Base-by-base conservation (phyloP, 169 alveolate species). In the Neospora caninum region DNA sequence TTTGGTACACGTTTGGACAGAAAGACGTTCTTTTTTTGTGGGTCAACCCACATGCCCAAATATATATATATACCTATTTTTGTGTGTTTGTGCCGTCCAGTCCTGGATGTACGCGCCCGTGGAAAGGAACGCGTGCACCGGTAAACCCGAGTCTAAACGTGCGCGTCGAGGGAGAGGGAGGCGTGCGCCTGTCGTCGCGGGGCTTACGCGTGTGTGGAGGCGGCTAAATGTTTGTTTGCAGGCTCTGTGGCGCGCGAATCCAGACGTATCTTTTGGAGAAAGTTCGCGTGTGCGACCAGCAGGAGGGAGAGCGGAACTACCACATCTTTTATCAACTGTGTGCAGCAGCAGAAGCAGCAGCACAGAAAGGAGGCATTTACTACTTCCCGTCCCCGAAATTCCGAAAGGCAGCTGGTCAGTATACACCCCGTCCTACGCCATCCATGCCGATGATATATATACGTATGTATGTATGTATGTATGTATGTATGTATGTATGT, bases 291-390 rank as follows among this genome's bases (percentile, higher is more conserved):
- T 98, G 99, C 36, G 97, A 97, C 86, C 99, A 99, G 94, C 99
- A 98, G 95, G 97, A 96, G 92, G 98, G 98, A 36, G 99, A 99
- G 97, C 95, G 99, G 69, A 99, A 98, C 93, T 99, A 98, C 94
- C 99, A 99, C 96, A 98, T 99, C 29, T 99, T 99, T 96, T 99
- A 99, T 95, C 99, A 99, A 95, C 95, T 98, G 27, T 91, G 98
- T 49, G 97, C 98, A 9, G 99, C 99, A 9, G 98, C 98, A 31
- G 91, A 91, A 42, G 69, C 49, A 0, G 93, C 84, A 29, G 58
- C 39, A 10, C 93, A 95, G 38, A 31, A 31, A 0, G 93, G 93
- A 54, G 93, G 96, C 42, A 87, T 67, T 36, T 97, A 96, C 89
- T 80, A 49, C 38, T 95, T 95, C 88, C 97, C 96, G 0, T 25